A percentile compares a stretch with the other conserved stretches of the same genome.
Evolutionary conservation across 441 rosid genomes (phyloP).

Genomic region (Croton setiger): DNA sequence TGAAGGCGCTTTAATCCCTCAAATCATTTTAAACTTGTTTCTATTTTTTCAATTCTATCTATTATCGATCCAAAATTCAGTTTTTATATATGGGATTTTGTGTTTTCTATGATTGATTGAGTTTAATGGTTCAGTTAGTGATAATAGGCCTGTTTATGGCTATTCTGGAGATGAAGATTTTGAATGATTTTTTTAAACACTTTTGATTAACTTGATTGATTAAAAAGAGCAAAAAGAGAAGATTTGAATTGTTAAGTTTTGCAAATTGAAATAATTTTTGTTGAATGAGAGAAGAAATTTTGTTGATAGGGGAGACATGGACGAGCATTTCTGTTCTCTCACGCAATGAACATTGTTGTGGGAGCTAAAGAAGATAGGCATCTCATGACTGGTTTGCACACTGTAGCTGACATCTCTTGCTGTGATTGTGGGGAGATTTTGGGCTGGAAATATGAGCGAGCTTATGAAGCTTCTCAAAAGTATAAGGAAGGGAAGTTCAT

Average conservation of each 20-base stretch:
- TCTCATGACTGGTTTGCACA: constrained; percentile 75
- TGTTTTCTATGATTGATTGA: constrained; percentile 1
- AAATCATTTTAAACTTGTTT: background rate
- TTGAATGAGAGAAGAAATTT: background rate
- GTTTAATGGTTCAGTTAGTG: background rate
- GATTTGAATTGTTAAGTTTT: background rate
- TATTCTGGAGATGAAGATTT: no score
- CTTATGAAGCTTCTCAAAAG: constrained; percentile 67
- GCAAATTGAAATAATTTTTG: no score
- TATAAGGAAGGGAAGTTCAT: constrained; percentile 91
- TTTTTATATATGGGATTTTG: background rate
- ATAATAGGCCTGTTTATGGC: background rate
- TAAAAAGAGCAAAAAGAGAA: no score
- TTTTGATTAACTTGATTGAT: no score
- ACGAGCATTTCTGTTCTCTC: constrained; percentile 81
- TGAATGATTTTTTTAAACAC: no score
- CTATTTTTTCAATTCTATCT: no score
- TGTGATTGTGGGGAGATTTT: constrained; percentile 63
- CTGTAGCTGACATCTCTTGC: constrained; percentile 73
- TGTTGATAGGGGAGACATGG: constrained; percentile 73
- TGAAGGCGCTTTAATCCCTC: constrained; percentile 30
- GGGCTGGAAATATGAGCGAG: constrained; percentile 91
- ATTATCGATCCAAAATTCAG: background rate
- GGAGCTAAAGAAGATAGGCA: constrained; percentile 73
- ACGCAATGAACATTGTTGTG: constrained; percentile 64